Conservation (phyloP, 176 grass and related monocot genomes). For the Triticum turgidum region DNA sequence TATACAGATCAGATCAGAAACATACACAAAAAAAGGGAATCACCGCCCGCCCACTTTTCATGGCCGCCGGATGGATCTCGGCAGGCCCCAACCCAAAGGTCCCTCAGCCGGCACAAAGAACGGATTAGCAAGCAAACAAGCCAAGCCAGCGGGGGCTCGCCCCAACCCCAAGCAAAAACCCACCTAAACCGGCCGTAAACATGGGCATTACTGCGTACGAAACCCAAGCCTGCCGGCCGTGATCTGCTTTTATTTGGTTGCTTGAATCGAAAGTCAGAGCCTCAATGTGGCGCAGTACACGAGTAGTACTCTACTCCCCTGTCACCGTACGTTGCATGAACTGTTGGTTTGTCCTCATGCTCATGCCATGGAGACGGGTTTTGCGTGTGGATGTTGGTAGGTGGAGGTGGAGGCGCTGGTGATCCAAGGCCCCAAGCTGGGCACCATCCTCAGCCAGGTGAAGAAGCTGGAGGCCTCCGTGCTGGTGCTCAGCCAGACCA, state of each 20-base stretch:
- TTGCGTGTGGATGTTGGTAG: constrained; percentile 49
- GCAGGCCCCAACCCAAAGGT: constrained; percentile 27
- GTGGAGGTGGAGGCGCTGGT: constrained; percentile 81
- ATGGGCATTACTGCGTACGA: not conserved
- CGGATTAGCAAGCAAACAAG: not conserved
- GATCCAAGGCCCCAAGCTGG: constrained; percentile 72
- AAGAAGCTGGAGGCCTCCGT: constrained; percentile 85
- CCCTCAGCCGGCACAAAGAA: not conserved
- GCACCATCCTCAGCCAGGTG: constrained; percentile 73
- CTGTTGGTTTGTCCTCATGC: constrained; percentile 29
- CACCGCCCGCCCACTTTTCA: constrained; percentile 26
- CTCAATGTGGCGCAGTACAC: not conserved
- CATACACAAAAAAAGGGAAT: constrained; percentile 25
- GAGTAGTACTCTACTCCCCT: not conserved
- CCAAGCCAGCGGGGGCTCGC: not conserved
- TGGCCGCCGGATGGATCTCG: constrained; percentile 32
- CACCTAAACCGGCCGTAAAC: constrained; percentile 16
- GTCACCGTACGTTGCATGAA: constrained; percentile 26
- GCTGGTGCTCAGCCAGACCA: constrained; percentile 68
- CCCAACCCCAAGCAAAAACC: constrained; percentile 7
- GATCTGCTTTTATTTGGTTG: not conserved
- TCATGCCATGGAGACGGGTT: not conserved
- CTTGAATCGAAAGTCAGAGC: constrained; percentile 34
- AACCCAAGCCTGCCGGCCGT: not conserved
- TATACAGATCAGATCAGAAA: constrained; percentile 8